Base-by-base conservation (phyloP, 768 basidiomycete species). In the Termitomyces heimii region DNA sequence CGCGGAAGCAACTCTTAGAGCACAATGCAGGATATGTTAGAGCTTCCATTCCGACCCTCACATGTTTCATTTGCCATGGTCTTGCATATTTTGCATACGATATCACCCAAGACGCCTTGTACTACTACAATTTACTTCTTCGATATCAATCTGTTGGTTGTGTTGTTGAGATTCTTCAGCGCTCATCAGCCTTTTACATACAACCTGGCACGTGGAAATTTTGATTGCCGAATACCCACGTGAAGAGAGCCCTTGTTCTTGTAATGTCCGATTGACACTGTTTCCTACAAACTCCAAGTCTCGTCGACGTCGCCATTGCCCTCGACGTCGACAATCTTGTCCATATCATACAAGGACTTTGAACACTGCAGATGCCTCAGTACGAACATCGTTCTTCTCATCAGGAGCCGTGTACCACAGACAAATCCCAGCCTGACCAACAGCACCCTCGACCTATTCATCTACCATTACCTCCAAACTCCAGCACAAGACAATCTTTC, bases 1-100 rank as follows among this genome's bases (percentile, higher is more conserved):
- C 67, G 75, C 48, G 75, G 76, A 43, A 77, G 73, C 57, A 68
- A 64, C 54, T 66, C 62, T 20, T 65, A 60, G 60, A 56, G 18
- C 26, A n/a, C 26, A 10, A 35, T 18, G n/a, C n/a, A n/a, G n/a
- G n/a, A n/a, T n/a, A n/a, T n/a, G 12, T 29, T 45, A 18, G 45
- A 29, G 8, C 26, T 12, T 26, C 31, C 31, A 32, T 48, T 12
- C 29, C 12, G 26, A 37, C 22, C 34, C 6, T 37, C 24, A n/a
- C 39, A 18, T 22, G 35, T 20, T 42, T 40, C 8, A 14, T 14
- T n/a, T 31, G 35, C 14, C 12, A 26, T 43, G 37, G 29, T 46
- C 29, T 53, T 55, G 44, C 44, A 47, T 53, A 54, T 44, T 53
- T 46, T 43, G 42, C 45, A 39, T 10, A 55, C 34, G 24, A 39